Evolutionary conservation across 2,329 filamentous ascomycete species (phyloP), one percentile per base, ranked within the genome.

Genomic region (Fusarium succisae): DNA sequence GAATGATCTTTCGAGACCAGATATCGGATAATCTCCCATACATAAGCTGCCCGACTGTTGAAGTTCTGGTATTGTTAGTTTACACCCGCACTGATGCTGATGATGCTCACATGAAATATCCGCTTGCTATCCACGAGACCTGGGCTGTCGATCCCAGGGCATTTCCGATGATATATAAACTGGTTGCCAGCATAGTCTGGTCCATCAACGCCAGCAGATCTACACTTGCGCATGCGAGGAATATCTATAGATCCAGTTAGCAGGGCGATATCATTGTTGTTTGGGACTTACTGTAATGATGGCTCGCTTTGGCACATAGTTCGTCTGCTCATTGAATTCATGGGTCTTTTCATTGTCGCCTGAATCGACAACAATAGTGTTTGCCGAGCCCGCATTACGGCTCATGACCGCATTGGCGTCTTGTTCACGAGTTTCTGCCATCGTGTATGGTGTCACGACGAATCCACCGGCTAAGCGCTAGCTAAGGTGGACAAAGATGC

Each of bases 181-280:
- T 88, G 20, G 86, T 83, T 0, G 88, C 88, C 38, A 90, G 80
- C 5, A 87, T 89, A 0, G 88, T 90, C 78, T 90, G 88, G 76
- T 90, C 88, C 82, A 90, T 88, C 56, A 90, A 80, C 1, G 88
- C 87, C 38, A 89, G 75, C 44, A 90, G 79, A 58, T 90, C 88
- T 64, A 89, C 86, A 28, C 83, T 88, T 50, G 88, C 85, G 69
- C 87, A 89, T 22, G 88, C 87, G 20, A 90, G 80, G 70, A 90
- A 90, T 70, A 90, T 89, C 87, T 89, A 62, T 6, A 4, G 9
- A 13, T 14, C 37, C 8, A 37, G 13, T n/a, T 18, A 18, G 22
- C 9, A 24, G 7, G 1, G 4, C 3, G 5, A 12, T 11, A 3
- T 14, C 10, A 14, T 28, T 18, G 5, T 2, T 20, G 0, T 6